These are phyloP conservation scores for Thalassiosira hispida DNA, from an alignment of 352 stramenopile species.

Conservation along the genomic window DNA sequence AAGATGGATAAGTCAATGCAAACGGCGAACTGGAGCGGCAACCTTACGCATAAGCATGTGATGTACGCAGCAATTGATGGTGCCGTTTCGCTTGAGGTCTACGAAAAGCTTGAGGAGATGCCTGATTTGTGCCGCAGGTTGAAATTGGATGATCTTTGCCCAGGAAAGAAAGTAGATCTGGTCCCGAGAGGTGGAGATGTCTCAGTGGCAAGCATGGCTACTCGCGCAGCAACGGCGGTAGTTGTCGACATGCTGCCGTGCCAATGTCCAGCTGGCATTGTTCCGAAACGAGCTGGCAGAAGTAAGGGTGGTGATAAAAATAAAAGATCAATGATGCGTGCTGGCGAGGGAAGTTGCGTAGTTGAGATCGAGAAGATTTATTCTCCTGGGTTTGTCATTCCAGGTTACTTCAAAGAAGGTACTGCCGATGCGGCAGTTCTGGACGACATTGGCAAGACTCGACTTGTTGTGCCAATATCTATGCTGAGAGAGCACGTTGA, in stretches of 20 bases:
- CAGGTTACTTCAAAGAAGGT: no score
- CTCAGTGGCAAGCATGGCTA: neutral
- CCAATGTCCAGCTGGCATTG: neutral
- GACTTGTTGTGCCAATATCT: no score
- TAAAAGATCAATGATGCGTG: neutral
- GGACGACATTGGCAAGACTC: no score
- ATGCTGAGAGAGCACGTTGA: no score
- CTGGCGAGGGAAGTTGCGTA: no score
- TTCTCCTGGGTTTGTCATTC: no score
- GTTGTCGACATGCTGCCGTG: neutral
- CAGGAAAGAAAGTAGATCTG: conserved; percentile 10
- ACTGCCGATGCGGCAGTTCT: no score
- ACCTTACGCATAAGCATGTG: conserved; percentile 12
- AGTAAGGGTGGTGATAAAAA: no score
- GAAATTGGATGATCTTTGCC: neutral
- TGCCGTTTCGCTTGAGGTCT: conserved; percentile 1
- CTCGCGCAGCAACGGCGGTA: conserved; percentile 5
- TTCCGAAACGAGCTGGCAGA: neutral
- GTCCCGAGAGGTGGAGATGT: conserved; percentile 16
- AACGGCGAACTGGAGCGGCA: conserved; percentile 4
- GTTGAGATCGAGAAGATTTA: no score
- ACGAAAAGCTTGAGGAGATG: neutral
- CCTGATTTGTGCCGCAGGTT: conserved; percentile 14
- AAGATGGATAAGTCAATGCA: conserved; percentile 2
- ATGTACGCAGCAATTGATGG: conserved; percentile 32